Conservation (phyloP, 2,329 filamentous ascomycete genomes). For the Sordariomycetes sp. region DNA sequence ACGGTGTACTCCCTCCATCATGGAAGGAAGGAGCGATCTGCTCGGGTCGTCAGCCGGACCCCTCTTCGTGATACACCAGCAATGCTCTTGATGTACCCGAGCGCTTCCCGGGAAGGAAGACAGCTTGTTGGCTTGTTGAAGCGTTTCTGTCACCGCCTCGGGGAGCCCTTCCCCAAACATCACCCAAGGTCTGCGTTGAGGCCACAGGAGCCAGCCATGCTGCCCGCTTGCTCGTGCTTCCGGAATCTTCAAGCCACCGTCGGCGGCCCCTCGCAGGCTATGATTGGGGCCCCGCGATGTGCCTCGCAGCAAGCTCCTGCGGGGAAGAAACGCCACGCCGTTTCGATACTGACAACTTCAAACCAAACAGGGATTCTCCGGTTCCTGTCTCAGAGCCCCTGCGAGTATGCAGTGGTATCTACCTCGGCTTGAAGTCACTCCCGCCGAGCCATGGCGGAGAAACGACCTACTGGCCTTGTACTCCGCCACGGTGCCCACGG, state of each 20-base stretch:
- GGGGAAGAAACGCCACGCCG: constrained; percentile 1
- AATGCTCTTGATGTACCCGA: not conserved
- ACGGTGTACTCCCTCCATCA: not conserved
- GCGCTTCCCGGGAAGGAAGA: no score
- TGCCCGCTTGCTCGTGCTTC: not conserved
- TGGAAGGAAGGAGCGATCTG: not conserved
- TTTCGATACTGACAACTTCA: constrained; percentile 2
- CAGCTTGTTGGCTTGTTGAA: no score
- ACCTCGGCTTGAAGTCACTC: not conserved
- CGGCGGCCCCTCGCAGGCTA: not conserved
- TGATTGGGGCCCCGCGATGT: not conserved
- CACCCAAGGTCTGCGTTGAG: not conserved
- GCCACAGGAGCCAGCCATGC: not conserved
- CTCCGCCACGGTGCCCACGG: not conserved
- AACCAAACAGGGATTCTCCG: constrained; percentile 3
- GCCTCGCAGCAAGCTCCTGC: not conserved
- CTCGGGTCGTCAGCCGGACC: not conserved
- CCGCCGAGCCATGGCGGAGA: not conserved
- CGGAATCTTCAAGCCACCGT: not conserved
- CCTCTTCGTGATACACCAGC: not conserved
- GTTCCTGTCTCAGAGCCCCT: constrained; percentile 1
- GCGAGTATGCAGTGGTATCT: not conserved
- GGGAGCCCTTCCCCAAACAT: no score
- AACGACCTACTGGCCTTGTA: not conserved
- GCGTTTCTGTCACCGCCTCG: no score